Evolutionary conservation across 352 stramenopile genomes (phyloP).

Genomic region (Phytophthora macrochlamydospora): DNA sequence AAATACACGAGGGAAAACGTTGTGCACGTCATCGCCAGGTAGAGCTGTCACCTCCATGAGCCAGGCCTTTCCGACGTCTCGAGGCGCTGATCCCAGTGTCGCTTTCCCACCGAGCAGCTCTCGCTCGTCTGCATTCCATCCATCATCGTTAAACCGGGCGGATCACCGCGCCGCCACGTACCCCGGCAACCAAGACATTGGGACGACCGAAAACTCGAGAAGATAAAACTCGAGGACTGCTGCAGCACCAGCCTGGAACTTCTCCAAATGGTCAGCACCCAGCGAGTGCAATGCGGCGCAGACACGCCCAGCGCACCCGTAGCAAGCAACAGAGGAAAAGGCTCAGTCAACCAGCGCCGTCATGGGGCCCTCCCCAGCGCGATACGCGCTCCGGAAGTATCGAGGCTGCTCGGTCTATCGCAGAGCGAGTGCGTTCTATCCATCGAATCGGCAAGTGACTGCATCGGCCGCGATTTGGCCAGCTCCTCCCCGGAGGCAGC

Average conservation of each 20-base stretch:
- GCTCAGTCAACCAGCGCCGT: not conserved
- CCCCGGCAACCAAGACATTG: too few relatives aligned
- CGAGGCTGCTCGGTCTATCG: not conserved
- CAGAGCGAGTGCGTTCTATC: slow-evolving; percentile 6
- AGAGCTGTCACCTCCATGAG: too few relatives aligned
- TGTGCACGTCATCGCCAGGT: too few relatives aligned
- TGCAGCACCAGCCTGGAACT: too few relatives aligned
- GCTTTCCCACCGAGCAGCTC: slow-evolving; percentile 8
- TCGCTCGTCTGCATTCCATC: not conserved
- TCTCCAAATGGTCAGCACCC: not conserved
- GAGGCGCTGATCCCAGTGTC: too few relatives aligned
- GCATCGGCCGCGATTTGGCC: slow-evolving; percentile 24
- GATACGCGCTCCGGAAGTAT: not conserved
- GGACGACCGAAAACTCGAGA: too few relatives aligned
- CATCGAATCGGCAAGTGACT: slow-evolving; percentile 28
- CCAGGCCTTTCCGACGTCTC: too few relatives aligned
- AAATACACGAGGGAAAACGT: too few relatives aligned
- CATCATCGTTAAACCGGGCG: not conserved
- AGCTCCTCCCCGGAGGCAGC: not conserved
- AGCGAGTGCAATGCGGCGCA: not conserved
- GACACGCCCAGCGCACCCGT: not conserved
- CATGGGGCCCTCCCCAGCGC: not conserved
- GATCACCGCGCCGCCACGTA: too few relatives aligned
- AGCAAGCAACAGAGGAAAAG: not conserved
- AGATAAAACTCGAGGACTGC: too few relatives aligned